A percentile compares a stretch with the other conserved stretches of the same genome.
These are phyloP conservation scores for Fusarium sp. DNA, from an alignment of 2,329 filamentous ascomycete species.

Conservation along the genomic window DNA sequence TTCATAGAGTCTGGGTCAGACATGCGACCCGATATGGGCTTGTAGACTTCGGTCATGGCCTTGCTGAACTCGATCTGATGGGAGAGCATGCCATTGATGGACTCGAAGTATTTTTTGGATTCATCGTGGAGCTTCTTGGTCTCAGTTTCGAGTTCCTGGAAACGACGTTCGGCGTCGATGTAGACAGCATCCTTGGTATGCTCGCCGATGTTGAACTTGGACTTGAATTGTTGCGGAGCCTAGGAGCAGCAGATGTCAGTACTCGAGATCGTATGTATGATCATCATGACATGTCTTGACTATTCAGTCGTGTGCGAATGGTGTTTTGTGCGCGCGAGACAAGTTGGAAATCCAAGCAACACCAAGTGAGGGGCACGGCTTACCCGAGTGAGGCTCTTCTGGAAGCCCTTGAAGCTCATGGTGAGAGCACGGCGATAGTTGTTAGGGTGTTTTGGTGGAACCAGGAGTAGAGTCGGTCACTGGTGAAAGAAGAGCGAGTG, in stretches of 20 bases:
- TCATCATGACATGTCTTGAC: background rate
- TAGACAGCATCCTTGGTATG: conserved; percentile 96
- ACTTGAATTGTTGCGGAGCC: conserved; percentile 93
- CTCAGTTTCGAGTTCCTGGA: conserved; percentile 92
- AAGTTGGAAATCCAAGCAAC: conserved; percentile 19
- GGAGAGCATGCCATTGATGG: conserved; percentile 96
- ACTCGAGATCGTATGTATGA: background rate
- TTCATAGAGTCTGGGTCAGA: conserved; percentile 90
- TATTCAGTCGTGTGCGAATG: conserved; percentile 3
- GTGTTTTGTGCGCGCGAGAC: conserved; percentile 28
- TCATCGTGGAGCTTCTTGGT: conserved; percentile 98
- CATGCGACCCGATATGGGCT: conserved; percentile 94
- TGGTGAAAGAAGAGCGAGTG: conserved; percentile 12
- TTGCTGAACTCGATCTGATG: conserved; percentile 99
- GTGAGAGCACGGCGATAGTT: conserved; percentile 37
- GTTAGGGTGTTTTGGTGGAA: conserved; percentile 8
- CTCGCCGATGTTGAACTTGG: conserved; percentile 95
- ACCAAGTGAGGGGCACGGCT: conserved; percentile 56
- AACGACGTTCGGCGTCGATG: conserved; percentile 92
- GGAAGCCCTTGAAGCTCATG: conserved; percentile 98
- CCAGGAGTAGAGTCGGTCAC: conserved; percentile 15
- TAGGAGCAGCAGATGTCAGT: conserved; percentile 44
- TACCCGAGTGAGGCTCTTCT: conserved; percentile 89
- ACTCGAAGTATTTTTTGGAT: conserved; percentile 96
- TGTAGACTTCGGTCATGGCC: conserved; percentile 96